phyloP scores from a whole-genome alignment of 2,329 filamentous ascomycete genomes.

The Arthrobotrys conoides region DNA sequence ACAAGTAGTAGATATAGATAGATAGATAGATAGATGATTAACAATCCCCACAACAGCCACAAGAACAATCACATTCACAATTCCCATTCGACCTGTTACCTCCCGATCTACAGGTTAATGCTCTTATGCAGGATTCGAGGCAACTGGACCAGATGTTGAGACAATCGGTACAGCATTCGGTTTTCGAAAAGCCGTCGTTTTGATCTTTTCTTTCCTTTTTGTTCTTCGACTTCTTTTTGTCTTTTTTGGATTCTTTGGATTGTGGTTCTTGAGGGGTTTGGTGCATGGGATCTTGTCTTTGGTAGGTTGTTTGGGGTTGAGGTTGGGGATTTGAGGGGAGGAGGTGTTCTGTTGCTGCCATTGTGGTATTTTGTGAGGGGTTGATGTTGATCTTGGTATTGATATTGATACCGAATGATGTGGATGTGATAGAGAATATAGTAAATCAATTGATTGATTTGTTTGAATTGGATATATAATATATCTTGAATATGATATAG shows the following conservation, averaged over 20 bases:
- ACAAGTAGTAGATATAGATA: background rate
- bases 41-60: background rate
- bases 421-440: too few species aligned
- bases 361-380: background rate
- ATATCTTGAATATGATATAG: too few species aligned
- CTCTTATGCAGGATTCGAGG: background rate
- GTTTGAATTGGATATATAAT: too few species aligned
- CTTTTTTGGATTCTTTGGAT: background rate
- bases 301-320: conserved; percentile 22
- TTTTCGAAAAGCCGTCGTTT: background rate
- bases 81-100: background rate
- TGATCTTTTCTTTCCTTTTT: background rate
- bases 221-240: conserved; percentile 17
- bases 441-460: too few species aligned
- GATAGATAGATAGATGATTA: background rate
- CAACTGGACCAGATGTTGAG: background rate
- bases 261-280: background rate
- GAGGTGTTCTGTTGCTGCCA: background rate
- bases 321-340: background rate
- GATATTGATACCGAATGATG: background rate
- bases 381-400: background rate
- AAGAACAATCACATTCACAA: background rate
- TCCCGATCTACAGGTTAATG: background rate
- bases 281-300: conserved; percentile 25
- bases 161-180: background rate